phyloP scores from a whole-genome alignment of 1,139 yeast species.

The Taphrina pruni region DNA sequence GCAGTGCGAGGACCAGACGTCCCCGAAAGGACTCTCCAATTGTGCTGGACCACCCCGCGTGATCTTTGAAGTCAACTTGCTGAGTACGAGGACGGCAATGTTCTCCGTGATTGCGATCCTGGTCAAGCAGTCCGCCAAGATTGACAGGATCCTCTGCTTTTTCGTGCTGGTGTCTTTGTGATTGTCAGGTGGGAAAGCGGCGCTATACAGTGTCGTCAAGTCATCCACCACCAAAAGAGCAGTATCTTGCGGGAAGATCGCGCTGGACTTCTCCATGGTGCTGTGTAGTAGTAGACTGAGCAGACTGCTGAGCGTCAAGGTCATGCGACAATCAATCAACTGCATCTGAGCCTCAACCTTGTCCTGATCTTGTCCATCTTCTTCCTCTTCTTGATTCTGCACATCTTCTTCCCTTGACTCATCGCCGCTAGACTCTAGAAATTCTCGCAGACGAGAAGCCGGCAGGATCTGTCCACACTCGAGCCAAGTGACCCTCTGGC shows the following conservation, averaged over 20 bases:
- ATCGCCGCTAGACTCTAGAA: neutral
- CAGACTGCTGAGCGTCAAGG: slow-evolving; percentile 36
- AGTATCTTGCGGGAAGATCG: slow-evolving; percentile 17
- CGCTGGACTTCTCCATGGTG: neutral
- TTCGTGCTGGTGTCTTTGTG: slow-evolving; percentile 17
- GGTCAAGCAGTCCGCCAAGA: slow-evolving; percentile 32
- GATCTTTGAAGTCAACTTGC: slow-evolving; percentile 35
- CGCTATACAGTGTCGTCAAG: slow-evolving; percentile 37
- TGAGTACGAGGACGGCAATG: slow-evolving; percentile 17
- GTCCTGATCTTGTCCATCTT: slow-evolving; percentile 3
- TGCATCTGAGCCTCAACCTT: neutral
- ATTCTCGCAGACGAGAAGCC: slow-evolving; percentile 25
- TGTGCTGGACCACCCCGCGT: slow-evolving; percentile 24
- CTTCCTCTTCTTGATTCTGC: neutral
- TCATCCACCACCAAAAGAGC: slow-evolving; percentile 40
- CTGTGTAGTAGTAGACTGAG: slow-evolving; percentile 31
- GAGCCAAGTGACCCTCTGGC: slow-evolving; percentile 16
- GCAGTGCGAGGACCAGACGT: slow-evolving; percentile 28
- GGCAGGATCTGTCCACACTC: slow-evolving; percentile 31
- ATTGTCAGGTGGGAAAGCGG: slow-evolving; percentile 42
- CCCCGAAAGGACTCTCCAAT: slow-evolving; percentile 29
- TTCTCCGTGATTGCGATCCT: slow-evolving; percentile 36
- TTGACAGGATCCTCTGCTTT: slow-evolving; percentile 28
- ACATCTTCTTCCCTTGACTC: neutral
- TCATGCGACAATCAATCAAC: slow-evolving; percentile 19